Evolutionary conservation across 768 basidiomycete genomes (phyloP).

Genomic region (Mycena sanguinolenta): DNA sequence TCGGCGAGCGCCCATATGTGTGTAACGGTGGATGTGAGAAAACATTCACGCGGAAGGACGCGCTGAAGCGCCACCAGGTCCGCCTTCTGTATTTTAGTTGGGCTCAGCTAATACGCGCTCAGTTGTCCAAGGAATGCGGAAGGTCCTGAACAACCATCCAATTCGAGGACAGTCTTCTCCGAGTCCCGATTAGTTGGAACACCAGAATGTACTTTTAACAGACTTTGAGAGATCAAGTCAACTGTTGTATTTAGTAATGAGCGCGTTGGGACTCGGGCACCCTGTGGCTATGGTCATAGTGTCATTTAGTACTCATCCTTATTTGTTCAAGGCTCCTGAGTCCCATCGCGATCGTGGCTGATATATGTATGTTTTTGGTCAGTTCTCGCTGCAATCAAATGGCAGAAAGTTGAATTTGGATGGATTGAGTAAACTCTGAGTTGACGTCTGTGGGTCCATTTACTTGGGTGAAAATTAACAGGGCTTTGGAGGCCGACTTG

Average conservation of each 20-base stretch:
- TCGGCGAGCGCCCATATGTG: slow-evolving; percentile 85
- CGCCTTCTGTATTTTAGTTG: slow-evolving; percentile 36
- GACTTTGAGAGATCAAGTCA: not conserved
- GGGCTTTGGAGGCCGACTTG: too few species aligned
- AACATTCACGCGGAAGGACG: slow-evolving; percentile 90
- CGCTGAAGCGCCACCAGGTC: slow-evolving; percentile 88
- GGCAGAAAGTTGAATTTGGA: too few species aligned
- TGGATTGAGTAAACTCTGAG: too few species aligned
- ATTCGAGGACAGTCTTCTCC: not conserved
- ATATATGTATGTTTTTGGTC: too few species aligned
- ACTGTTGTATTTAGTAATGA: not conserved
- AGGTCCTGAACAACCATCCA: not conserved
- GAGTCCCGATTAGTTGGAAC: not conserved
- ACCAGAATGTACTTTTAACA: not conserved
- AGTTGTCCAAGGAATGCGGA: slow-evolving; percentile 35
- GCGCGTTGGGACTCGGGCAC: too few species aligned
- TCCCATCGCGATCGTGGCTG: too few species aligned
- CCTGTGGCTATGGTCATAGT: too few species aligned
- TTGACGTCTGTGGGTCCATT: too few species aligned
- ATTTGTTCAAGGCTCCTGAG: too few species aligned
- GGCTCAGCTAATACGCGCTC: not conserved
- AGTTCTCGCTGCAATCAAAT: too few species aligned
- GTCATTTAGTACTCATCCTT: too few species aligned
- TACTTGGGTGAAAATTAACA: too few species aligned
- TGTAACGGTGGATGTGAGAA: slow-evolving; percentile 90